A percentile compares a stretch with the other conserved stretches of the same genome.
Evolutionary conservation across 2,329 filamentous ascomycete genomes (phyloP).

Genomic region (Botrytis deweyae): DNA sequence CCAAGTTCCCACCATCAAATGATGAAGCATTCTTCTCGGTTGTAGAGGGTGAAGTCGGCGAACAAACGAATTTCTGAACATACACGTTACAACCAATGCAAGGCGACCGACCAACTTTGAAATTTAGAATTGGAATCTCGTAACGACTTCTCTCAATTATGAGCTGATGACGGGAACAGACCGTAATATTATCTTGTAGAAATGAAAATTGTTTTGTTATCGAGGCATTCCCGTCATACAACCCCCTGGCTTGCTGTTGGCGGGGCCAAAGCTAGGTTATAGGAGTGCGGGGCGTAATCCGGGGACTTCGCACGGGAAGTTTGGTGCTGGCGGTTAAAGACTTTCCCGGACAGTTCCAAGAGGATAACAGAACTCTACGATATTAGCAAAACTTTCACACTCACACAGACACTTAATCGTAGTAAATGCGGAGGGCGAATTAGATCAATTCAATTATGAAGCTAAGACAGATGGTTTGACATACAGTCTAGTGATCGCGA

Average conservation of each 20-base stretch:
- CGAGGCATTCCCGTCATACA: not conserved
- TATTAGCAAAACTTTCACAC: not conserved
- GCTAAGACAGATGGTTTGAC: not conserved
- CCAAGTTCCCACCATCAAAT: slow-evolving; percentile 92
- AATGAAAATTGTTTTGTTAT: not conserved
- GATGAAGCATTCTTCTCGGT: slow-evolving; percentile 67
- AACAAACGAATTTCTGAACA: slow-evolving; percentile 5
- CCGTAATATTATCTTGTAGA: not conserved
- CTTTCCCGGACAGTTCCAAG: slow-evolving; percentile 13
- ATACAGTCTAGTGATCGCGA: no score
- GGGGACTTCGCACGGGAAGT: slow-evolving; percentile 8
- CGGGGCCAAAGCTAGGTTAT: not conserved
- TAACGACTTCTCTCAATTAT: slow-evolving; percentile 9
- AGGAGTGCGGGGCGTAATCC: slow-evolving; percentile 17
- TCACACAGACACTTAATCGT: not conserved
- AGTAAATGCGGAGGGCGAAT: not conserved
- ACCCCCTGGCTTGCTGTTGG: not conserved
- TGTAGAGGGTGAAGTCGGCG: slow-evolving; percentile 1
- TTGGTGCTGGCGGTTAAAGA: slow-evolving; percentile 10
- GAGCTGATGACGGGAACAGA: not conserved
- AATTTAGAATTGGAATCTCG: slow-evolving; percentile 13
- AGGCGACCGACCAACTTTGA: not conserved
- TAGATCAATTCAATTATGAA: slow-evolving; percentile 2
- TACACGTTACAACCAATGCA: not conserved
- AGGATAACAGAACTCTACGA: not conserved